Percentiles rank a stretch among this genome's conserved stretches.
phyloP scores from a whole-genome alignment of 257 asterid genomes.

The Solanum etuberosum region DNA sequence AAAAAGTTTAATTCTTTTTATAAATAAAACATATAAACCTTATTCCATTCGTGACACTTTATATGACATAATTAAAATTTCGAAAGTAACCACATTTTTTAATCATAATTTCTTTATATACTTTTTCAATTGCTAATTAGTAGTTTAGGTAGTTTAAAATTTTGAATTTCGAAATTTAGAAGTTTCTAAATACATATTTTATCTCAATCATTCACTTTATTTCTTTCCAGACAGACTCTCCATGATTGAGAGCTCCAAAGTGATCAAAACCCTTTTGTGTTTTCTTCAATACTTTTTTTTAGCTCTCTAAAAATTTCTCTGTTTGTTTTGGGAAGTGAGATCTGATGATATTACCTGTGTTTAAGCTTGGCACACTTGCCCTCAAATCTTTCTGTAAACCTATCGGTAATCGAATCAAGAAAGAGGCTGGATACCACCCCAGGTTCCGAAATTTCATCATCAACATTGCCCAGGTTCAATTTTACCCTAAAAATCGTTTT shows the following conservation, averaged over 20 bases:
- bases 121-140: too few species aligned
- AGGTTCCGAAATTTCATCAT: constrained; percentile 56
- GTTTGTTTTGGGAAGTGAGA: background rate
- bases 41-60: too few species aligned
- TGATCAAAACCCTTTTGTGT: background rate
- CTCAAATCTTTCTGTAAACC: constrained; percentile 73
- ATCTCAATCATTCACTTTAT: background rate
- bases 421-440: constrained; percentile 61
- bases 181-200: too few species aligned
- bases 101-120: too few species aligned
- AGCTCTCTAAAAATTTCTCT: background rate
- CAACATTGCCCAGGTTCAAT: constrained; percentile 65
- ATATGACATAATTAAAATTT: too few species aligned
- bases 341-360: constrained; percentile 56
- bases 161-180: too few species aligned
- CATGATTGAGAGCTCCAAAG: background rate
- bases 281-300: background rate
- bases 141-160: background rate
- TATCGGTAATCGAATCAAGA: constrained; percentile 68
- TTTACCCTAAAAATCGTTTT: background rate
- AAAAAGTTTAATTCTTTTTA: too few species aligned
- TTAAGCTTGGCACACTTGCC: constrained; percentile 77
- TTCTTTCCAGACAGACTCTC: background rate
- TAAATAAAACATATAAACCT: too few species aligned
- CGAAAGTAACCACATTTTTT: too few species aligned